Percentiles rank a stretch among this genome's conserved stretches.
Evolutionary conservation across 768 basidiomycete species (phyloP).

Genomic region (Rossbeevera mucosa): DNA sequence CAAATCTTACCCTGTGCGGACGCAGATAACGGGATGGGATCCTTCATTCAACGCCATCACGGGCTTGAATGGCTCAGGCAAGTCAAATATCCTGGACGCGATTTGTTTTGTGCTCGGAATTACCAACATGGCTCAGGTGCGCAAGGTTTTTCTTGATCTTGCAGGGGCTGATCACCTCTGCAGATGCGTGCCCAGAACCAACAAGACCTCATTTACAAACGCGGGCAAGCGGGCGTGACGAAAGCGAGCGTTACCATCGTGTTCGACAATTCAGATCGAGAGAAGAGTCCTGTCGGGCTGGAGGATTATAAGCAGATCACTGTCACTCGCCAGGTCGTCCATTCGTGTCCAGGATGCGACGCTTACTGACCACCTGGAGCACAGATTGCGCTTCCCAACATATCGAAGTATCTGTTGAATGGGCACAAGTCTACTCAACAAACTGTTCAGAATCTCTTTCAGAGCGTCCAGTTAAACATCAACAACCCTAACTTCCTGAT

Average conservation of each 20-base stretch:
- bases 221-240: constrained; percentile 94
- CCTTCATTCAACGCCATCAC: constrained; percentile 98
- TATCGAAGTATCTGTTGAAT: constrained; percentile 92
- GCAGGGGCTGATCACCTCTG: neutral
- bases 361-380: neutral
- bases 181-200: constrained; percentile 95
- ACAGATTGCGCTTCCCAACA: constrained; percentile 88
- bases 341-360: neutral
- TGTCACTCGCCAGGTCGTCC: constrained; percentile 85
- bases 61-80: constrained; percentile 92
- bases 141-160: constrained; percentile 13
- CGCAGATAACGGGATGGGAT: constrained; percentile 96
- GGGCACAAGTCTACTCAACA: constrained; percentile 91
- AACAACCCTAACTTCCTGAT: constrained; percentile 99
- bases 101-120: constrained; percentile 98
- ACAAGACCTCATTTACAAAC: constrained; percentile 98
- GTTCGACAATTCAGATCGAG: constrained; percentile 92
- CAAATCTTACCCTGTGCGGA: constrained; percentile 96
- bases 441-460: constrained; percentile 84
- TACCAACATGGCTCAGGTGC: constrained; percentile 90
- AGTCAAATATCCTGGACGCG: constrained; percentile 98
- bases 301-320: constrained; percentile 86
- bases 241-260: constrained; percentile 98
- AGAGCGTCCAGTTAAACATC: constrained; percentile 96
- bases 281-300: constrained; percentile 77